Evolutionary conservation across 306 rosid species (phyloP).

Genomic region (Quercus engelmannii): DNA sequence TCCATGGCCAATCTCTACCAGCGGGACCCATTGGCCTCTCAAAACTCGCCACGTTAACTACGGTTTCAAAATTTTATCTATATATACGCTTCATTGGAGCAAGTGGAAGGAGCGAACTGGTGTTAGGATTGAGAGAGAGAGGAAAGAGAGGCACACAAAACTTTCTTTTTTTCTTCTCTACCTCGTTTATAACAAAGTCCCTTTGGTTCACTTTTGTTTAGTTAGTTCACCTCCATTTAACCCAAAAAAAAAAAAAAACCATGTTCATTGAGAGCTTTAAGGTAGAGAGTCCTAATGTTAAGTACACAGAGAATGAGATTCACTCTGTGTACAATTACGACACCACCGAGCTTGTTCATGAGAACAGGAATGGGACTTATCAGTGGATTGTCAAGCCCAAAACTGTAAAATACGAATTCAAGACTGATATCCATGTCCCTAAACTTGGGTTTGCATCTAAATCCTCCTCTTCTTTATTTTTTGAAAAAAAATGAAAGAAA

Average conservation of each 20-base stretch:
- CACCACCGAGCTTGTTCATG: slow-evolving; percentile 91
- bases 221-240: neutral
- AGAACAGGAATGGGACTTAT: slow-evolving; percentile 70
- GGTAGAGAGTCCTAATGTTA: slow-evolving; percentile 85
- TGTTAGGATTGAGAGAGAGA: neutral
- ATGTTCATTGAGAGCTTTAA: slow-evolving; percentile 86
- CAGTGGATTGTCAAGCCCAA: slow-evolving; percentile 95
- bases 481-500: neutral
- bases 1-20: slow-evolving; percentile 30
- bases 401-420: slow-evolving; percentile 73
- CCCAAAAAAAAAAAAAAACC: slow-evolving; percentile 14
- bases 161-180: neutral
- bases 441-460: slow-evolving; percentile 72
- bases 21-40: neutral
- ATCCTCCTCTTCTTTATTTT: neutral
- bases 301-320: slow-evolving; percentile 70
- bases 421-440: slow-evolving; percentile 69
- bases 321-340: slow-evolving; percentile 81
- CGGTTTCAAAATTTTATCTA: slow-evolving; percentile 11
- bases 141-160: neutral
- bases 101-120: neutral
- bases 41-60: slow-evolving; percentile 29
- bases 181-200: neutral
- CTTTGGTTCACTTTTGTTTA: neutral
- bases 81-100: slow-evolving; percentile 19